A percentile compares a stretch with the other conserved stretches of the same genome.
phyloP scores from a whole-genome alignment of 2,329 filamentous ascomycete species.

The Cytospora schulzeri region DNA sequence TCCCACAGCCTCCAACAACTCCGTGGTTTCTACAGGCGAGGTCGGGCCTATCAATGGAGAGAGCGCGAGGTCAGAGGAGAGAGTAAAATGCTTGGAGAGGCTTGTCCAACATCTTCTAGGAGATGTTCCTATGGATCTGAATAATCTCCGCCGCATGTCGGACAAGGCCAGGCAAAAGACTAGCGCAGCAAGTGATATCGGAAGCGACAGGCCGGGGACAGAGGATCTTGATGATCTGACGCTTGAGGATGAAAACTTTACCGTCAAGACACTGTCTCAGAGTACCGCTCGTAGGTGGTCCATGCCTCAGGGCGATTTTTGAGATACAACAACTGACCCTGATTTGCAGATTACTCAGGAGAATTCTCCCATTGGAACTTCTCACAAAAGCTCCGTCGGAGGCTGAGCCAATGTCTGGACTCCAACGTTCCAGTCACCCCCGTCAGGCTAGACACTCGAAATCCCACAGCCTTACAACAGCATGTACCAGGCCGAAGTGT shows the following conservation, averaged over 20 bases:
- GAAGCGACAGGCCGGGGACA: conserved; percentile 25
- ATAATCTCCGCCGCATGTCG: conserved; percentile 30
- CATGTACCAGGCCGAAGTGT: neutral
- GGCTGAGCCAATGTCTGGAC: conserved; percentile 26
- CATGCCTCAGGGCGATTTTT: neutral
- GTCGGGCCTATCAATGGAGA: neutral
- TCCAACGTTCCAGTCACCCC: conserved; percentile 10
- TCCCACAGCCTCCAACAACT: neutral
- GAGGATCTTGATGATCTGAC: conserved; percentile 32
- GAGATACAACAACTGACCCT: conserved; percentile 4
- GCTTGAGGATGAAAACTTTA: conserved; percentile 43
- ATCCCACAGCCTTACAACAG: conserved; percentile 31
- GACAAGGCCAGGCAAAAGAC: conserved; percentile 25
- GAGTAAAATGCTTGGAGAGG: conserved; percentile 26
- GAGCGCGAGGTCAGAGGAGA: conserved; percentile 21
- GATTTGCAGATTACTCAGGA: conserved; percentile 48
- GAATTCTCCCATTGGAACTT: conserved; percentile 58
- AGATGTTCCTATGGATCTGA: conserved; percentile 29
- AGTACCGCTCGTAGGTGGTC: conserved; percentile 43
- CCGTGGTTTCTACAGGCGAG: neutral
- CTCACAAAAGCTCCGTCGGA: conserved; percentile 46
- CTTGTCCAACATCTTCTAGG: conserved; percentile 29
- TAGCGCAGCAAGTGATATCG: conserved; percentile 20
- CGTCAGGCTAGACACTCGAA: conserved; percentile 25
- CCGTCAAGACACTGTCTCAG: conserved; percentile 44